Base-by-base conservation (phyloP, 2,329 filamentous ascomycete species). In the Ilyonectria mors-panacis region DNA sequence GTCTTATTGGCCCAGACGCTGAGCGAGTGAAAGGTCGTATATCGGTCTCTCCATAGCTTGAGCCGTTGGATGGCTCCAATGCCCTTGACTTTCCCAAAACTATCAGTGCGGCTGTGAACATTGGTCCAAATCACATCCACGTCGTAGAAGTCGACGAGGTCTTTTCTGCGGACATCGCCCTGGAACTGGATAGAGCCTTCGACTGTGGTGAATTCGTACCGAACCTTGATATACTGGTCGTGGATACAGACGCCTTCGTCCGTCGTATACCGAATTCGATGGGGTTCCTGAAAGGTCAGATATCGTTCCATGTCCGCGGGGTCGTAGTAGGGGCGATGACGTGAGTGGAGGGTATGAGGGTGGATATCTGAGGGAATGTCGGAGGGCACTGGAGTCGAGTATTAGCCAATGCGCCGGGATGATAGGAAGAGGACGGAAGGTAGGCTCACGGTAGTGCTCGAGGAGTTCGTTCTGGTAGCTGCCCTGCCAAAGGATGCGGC, bases 111-210 rank as follows among this genome's bases (percentile, higher is more conserved):
- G 53, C 83, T 79, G 66, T 87, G 84, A 4, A 80, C 75, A 67
- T 87, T 85, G 23, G 85, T 85, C 85, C 85, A 87, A 39, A 85
- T 79, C 10, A 87, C 85, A 67, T 87, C 85, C 35, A 86, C 81
- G 65, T 87, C 85, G 63, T 84, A 87, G 74, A 85, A 87, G 70
- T 83, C 85, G 35, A 87, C 72, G 23, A 87, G 73, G 48, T 86
- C 83, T 72, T 84, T 84, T 33, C 79, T 76, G 23, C 85, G 81
- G 42, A 87, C 70, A 61, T 87, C 85, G 57, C 85, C 80, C 67
- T 87, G 85, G 65, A 87, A 86, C 26, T 81, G 83, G 21, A 83
- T 77, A 1, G 85, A 86, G 19, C 81, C 78, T 54, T 86, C 83
- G 55, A 85, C 76, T 1, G 83, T 82, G 2, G 84, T 86, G 69